These are phyloP conservation scores for Colletotrichum neosansevieriae DNA, from an alignment of 2,329 filamentous ascomycete species.

Conservation along the genomic window DNA sequence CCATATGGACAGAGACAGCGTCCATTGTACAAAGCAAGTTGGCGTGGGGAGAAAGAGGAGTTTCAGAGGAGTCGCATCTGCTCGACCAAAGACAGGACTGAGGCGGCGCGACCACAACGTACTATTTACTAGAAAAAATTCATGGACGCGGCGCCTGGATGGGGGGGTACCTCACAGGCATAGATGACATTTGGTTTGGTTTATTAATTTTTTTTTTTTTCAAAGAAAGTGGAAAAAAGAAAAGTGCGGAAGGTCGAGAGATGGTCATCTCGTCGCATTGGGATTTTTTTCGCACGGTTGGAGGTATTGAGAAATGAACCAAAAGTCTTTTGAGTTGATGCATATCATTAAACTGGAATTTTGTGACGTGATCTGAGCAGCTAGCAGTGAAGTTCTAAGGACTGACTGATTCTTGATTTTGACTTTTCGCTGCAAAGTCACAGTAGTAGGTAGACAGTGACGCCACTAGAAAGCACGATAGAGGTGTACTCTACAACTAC, in stretches of 20 bases:
- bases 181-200: constrained; percentile 33
- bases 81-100: constrained; percentile 7
- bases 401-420: no score
- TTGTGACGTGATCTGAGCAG: no score
- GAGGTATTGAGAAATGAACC: constrained; percentile 34
- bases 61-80: constrained; percentile 3
- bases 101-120: constrained; percentile 10
- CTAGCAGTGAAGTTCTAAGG: no score
- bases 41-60: constrained; percentile 10
- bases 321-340: constrained; percentile 26
- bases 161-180: constrained; percentile 30
- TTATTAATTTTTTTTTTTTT: background rate
- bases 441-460: no score
- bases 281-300: constrained; percentile 15
- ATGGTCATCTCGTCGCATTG: constrained; percentile 9
- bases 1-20: background rate
- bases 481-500: no score
- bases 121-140: constrained; percentile 36
- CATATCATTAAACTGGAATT: background rate
- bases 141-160: constrained; percentile 29
- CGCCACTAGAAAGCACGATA: no score
- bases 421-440: no score
- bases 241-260: constrained; percentile 11
- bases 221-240: constrained; percentile 1
- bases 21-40: constrained; percentile 18